Conservation (phyloP, 2,329 filamentous ascomycete species). For the Zymoseptoria crescenta region DNA sequence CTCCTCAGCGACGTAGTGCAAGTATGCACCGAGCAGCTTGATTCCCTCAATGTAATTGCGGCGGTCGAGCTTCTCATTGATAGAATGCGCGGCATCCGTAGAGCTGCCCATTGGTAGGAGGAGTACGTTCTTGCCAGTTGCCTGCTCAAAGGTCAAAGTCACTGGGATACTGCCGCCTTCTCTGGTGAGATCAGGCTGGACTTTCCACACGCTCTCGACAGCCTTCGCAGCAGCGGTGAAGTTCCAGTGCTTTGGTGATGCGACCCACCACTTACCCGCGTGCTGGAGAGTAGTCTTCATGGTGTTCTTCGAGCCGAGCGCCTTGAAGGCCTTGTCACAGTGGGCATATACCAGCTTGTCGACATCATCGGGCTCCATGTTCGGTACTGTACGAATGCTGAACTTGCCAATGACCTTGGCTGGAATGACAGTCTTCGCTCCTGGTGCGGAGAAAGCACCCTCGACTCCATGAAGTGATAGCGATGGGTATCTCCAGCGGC, state of each 20-base stretch:
- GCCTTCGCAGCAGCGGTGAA: slow-evolving; percentile 91
- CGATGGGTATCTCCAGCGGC: slow-evolving; percentile 89
- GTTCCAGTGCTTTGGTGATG: slow-evolving; percentile 97
- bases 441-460: slow-evolving; percentile 85
- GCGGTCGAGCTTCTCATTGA: slow-evolving; percentile 97
- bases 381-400: slow-evolving; percentile 90
- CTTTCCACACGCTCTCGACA: slow-evolving; percentile 89
- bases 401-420: slow-evolving; percentile 98
- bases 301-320: slow-evolving; percentile 86
- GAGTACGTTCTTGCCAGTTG: slow-evolving; percentile 94
- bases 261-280: slow-evolving; percentile 97
- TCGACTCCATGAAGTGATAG: slow-evolving; percentile 92
- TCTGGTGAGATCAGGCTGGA: slow-evolving; percentile 88
- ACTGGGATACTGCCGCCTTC: slow-evolving; percentile 97
- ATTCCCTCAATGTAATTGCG: slow-evolving; percentile 97
- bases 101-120: slow-evolving; percentile 95
- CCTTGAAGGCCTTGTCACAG: slow-evolving; percentile 75
- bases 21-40: slow-evolving; percentile 87
- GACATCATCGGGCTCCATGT: slow-evolving; percentile 91
- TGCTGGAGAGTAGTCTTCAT: slow-evolving; percentile 76
- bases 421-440: slow-evolving; percentile 96
- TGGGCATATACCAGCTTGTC: slow-evolving; percentile 78
- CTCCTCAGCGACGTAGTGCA: slow-evolving; percentile 94
- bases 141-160: slow-evolving; percentile 93
- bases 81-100: slow-evolving; percentile 91